Evolutionary conservation across 2,329 filamentous ascomycete genomes (phyloP).

Genomic region (Metarhizium robertsii): DNA sequence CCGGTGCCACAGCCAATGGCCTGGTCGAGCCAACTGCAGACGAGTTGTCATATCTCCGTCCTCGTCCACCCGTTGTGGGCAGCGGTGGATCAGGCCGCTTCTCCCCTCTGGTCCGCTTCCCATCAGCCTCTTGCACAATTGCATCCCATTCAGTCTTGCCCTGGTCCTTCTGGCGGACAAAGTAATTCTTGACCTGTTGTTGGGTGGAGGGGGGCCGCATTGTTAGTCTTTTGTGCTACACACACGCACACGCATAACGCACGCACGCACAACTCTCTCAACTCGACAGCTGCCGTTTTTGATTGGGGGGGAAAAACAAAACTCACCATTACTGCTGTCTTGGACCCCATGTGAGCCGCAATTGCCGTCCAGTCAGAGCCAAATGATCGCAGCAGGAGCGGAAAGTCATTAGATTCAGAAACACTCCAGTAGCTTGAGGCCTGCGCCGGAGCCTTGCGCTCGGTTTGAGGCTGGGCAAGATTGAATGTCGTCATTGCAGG

Average conservation of each 20-base stretch:
- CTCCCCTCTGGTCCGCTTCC: constrained; percentile 45
- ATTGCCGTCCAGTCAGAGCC: constrained; percentile 72
- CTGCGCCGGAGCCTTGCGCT: constrained; percentile 45
- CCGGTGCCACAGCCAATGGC: constrained; percentile 39
- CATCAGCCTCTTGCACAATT: constrained; percentile 51
- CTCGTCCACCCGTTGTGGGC: constrained; percentile 38
- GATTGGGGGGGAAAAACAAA: background rate
- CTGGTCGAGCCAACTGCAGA: constrained; percentile 19
- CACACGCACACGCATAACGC: background rate
- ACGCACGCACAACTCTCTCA: background rate
- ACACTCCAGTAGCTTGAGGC: constrained; percentile 85
- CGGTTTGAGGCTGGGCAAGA: constrained; percentile 32
- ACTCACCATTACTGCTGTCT: constrained; percentile 76
- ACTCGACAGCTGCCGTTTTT: background rate
- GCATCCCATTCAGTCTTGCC: constrained; percentile 49
- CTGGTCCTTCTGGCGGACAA: constrained; percentile 51
- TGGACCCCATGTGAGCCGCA: constrained; percentile 70
- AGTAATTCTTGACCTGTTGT: constrained; percentile 58
- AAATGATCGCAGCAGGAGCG: constrained; percentile 61
- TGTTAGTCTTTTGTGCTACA: constrained; percentile 7
- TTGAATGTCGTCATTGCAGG: constrained; percentile 43
- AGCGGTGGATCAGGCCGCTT: constrained; percentile 49
- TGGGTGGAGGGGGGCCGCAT: background rate
- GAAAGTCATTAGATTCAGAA: constrained; percentile 70
- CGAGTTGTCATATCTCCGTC: constrained; percentile 40